Evolutionary conservation across 345 rosid species (phyloP).

Genomic region (Carallia pectinifolia): DNA sequence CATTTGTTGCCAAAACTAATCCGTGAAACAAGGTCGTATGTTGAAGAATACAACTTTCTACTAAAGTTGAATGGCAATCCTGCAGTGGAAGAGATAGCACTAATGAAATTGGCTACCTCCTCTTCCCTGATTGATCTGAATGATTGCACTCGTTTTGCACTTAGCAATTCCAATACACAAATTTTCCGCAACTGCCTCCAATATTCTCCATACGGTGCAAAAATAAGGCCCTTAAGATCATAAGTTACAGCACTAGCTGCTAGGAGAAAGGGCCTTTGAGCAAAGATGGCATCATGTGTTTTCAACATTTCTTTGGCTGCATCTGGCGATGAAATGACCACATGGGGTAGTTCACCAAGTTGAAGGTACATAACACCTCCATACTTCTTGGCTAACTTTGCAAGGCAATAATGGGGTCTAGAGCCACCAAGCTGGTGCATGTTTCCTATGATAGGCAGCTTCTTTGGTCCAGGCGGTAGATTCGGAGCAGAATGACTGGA

Average conservation of each 20-base stretch:
- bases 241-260: neutral
- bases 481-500: neutral
- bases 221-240: neutral
- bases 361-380: constrained; percentile 15
- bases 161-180: constrained; percentile 4
- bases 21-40: constrained; percentile 16
- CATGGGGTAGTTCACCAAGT: constrained; percentile 6
- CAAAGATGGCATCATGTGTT: constrained; percentile 2
- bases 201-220: constrained; percentile 3
- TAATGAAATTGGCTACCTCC: neutral
- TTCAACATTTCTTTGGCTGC: constrained; percentile 14
- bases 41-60: constrained; percentile 2
- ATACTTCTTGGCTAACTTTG: constrained; percentile 3
- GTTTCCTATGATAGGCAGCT: constrained; percentile 37
- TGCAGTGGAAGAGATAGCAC: neutral
- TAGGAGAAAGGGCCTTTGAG: neutral
- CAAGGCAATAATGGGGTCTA: neutral
- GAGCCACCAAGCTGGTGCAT: constrained; percentile 22
- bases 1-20: constrained; percentile 28
- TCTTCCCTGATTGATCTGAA: constrained; percentile 10
- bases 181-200: constrained; percentile 16
- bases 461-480: constrained; percentile 33
- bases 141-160: neutral
- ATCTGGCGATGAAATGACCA: constrained; percentile 11
- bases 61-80: constrained; percentile 28